These are phyloP conservation scores for Globisporangium camurandrum DNA, from an alignment of 352 stramenopile species.

Conservation along the genomic window DNA sequence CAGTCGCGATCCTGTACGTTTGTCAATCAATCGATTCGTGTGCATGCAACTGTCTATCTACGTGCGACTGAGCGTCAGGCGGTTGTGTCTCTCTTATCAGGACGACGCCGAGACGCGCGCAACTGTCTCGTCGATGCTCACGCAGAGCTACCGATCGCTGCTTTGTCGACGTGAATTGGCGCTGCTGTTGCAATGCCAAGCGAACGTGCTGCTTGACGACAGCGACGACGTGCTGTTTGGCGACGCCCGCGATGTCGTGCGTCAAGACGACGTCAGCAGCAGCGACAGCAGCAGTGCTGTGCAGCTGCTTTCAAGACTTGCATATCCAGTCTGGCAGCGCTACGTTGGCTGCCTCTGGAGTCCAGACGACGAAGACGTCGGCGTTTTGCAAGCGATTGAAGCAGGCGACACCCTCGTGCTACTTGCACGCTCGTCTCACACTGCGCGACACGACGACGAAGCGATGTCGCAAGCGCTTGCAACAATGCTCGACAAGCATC, in stretches of 20 bases:
- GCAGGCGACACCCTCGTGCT: too few relatives aligned
- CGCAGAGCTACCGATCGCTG: slow-evolving; percentile 9
- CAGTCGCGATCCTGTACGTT: slow-evolving; percentile 4
- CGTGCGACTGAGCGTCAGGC: too few relatives aligned
- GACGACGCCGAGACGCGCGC: neutral
- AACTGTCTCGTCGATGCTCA: slow-evolving; percentile 1
- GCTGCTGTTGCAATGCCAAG: slow-evolving; percentile 3
- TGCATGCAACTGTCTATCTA: too few relatives aligned
- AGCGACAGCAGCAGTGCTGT: neutral
- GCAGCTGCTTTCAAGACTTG: neutral
- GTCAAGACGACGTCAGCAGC: neutral
- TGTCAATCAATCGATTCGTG: neutral
- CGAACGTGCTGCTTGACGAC: slow-evolving; percentile 7
- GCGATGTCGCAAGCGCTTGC: neutral
- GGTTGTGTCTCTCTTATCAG: neutral
- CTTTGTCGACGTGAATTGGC: slow-evolving; percentile 1
- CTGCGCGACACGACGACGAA: neutral
- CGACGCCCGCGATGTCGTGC: neutral
- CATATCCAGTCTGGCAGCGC: slow-evolving; percentile 8
- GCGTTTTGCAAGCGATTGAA: neutral
- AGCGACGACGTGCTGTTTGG: slow-evolving; percentile 13
- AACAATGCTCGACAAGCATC: neutral
- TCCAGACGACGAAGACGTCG: neutral
- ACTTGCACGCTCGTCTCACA: too few relatives aligned
- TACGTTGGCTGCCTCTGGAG: slow-evolving; percentile 8